Evolutionary conservation across 805 yeast species (phyloP), one percentile per base, ranked within the genome.

Genomic region (Lipomyces oligophaga): DNA sequence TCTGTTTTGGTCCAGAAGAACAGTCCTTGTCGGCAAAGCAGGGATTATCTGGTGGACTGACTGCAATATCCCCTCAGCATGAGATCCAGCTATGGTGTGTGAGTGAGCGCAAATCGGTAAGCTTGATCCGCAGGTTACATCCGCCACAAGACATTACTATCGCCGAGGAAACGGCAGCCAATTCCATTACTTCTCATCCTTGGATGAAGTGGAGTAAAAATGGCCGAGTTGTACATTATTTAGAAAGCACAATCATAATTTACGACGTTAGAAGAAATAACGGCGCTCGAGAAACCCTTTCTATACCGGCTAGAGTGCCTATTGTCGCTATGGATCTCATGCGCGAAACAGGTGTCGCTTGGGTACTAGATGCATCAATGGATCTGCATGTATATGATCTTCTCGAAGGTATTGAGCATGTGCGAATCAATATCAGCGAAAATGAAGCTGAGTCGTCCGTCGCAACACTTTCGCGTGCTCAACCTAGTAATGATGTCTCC

Each of bases 41-140:
- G n/a, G n/a, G n/a, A n/a, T n/a, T n/a, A n/a, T n/a, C n/a, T n/a
- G n/a, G n/a, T n/a, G n/a, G n/a, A n/a, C n/a, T n/a, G n/a, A 15
- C 8, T 5, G 40, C 15, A 18, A n/a, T n/a, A n/a, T n/a, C n/a
- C n/a, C 18, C 10, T 26, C 33, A 18, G 18, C 47, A 40, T 15
- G 56, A 44, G 30, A 24, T 52, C 13, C 56, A 52, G 34, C 39
- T 47, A 15, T 52, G 56, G 56, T 52, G 56, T 19, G 31, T 52
- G 19, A 49, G 46, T 26, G 27, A 38, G 16, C 41, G 45, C 30
- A 44, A 34, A 24, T 52, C 56, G 2, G 52, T 47, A 13, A 47
- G 49, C 31, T 41, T 52, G 34, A 52, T 52, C 30, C 50, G 56
- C 18, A 34, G 48, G 20, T 31, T 52, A 30, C 34, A 20, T 4